Evolutionary conservation across 2,329 filamentous ascomycete genomes (phyloP).

Genomic region (Fusarium verticillioides): DNA sequence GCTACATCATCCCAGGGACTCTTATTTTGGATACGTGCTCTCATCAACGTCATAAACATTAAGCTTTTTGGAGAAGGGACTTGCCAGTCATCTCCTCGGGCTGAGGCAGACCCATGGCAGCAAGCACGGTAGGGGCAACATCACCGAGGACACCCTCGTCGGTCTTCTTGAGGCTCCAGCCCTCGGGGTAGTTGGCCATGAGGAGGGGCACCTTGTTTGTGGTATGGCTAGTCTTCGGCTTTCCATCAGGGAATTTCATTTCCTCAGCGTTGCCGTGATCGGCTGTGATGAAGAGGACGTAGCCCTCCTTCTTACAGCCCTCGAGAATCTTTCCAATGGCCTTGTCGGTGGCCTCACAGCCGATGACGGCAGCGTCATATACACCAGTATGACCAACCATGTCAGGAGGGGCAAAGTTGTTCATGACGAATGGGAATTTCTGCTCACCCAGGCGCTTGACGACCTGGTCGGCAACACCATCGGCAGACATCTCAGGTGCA

Average conservation of each 20-base stretch:
- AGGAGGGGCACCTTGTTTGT: constrained; percentile 97
- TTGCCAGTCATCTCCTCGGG: constrained; percentile 92
- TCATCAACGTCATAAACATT: constrained; percentile 35
- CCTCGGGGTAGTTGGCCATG: constrained; percentile 95
- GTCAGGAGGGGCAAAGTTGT: constrained; percentile 99
- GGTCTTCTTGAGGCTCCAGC: constrained; percentile 83
- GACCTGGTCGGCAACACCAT: constrained; percentile 88
- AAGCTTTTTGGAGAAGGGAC: constrained; percentile 83
- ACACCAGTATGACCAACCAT: constrained; percentile 99
- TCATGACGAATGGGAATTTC: constrained; percentile 97
- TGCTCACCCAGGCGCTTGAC: constrained; percentile 85
- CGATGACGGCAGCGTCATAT: constrained; percentile 92
- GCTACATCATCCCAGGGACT: constrained; percentile 16
- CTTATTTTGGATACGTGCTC: constrained; percentile 3
- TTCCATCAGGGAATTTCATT: constrained; percentile 96
- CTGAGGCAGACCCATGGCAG: constrained; percentile 88
- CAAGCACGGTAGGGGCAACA: constrained; percentile 93
- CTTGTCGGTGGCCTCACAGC: constrained; percentile 87
- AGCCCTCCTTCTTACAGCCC: constrained; percentile 91
- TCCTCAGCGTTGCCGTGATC: constrained; percentile 99
- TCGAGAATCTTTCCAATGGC: constrained; percentile 94
- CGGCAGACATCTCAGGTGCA: constrained; percentile 95
- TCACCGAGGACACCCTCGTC: constrained; percentile 92
- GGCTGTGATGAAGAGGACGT: constrained; percentile 93
- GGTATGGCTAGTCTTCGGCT: constrained; percentile 97